Evolutionary conservation across 495 filamentous ascomycete genomes (phyloP).

Genomic region (Xylaria curta): DNA sequence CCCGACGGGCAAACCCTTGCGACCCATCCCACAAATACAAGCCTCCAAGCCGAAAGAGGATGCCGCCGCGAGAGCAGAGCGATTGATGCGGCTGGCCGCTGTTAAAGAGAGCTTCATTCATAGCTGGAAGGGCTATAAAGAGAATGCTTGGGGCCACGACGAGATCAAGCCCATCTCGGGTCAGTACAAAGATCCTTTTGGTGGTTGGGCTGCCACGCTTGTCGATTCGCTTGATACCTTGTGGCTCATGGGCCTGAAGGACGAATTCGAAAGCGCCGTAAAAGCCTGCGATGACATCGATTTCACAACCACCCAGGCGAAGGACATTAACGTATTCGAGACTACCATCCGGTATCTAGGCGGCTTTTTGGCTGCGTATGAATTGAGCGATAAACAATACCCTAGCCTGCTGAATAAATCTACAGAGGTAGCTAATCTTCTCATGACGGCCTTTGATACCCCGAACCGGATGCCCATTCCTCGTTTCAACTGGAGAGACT

Average conservation of each 20-base stretch:
- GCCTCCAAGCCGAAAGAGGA: constrained; percentile 42
- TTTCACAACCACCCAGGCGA: constrained; percentile 67
- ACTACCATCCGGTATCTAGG: constrained; percentile 80
- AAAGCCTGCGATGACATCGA: constrained; percentile 73
- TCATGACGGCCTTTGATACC: constrained; percentile 86
- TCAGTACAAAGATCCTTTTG: constrained; percentile 68
- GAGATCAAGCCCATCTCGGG: constrained; percentile 72
- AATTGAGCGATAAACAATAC: constrained; percentile 66
- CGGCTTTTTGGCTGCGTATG: constrained; percentile 77
- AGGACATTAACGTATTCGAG: constrained; percentile 73
- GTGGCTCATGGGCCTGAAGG: constrained; percentile 86
- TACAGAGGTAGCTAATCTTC: constrained; percentile 74
- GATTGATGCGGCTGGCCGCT: constrained; percentile 58
- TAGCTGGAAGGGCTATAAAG: constrained; percentile 78
- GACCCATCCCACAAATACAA: constrained; percentile 76
- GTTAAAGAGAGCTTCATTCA: constrained; percentile 73
- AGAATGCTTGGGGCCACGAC: constrained; percentile 77
- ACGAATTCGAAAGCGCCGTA: constrained; percentile 79
- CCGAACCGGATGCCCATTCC: constrained; percentile 87
- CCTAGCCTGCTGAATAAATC: constrained; percentile 74
- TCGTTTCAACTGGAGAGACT: constrained; percentile 69
- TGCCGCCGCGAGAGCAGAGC: constrained; percentile 34
- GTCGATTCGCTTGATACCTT: constrained; percentile 84
- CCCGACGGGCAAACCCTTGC: constrained; percentile 68
- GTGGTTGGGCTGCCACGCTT: constrained; percentile 84